Conservation (phyloP, 2,329 filamentous ascomycete genomes). For the Cercospora berteroae region DNA sequence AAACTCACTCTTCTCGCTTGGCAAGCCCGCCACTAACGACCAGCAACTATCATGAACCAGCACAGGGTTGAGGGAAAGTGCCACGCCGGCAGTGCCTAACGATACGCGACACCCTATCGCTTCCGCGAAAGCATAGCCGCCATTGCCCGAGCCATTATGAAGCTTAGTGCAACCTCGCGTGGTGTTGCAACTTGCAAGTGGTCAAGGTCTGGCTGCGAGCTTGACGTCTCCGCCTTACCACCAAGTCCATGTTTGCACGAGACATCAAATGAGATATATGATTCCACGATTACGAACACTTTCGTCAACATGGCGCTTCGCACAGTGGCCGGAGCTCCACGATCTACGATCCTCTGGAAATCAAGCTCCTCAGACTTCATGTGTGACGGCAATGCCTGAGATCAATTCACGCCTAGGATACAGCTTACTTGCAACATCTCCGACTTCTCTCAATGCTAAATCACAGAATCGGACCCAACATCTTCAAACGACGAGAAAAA, state of each 20-base stretch:
- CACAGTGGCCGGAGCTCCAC: background rate
- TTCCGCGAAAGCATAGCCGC: background rate
- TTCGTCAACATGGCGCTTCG: background rate
- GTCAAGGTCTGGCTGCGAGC: background rate
- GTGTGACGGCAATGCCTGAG: background rate
- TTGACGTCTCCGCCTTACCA: background rate
- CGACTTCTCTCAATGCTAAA: too few species aligned
- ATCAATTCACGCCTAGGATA: background rate
- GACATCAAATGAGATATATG: background rate
- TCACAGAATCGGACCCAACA: too few species aligned
- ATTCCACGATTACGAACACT: background rate
- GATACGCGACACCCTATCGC: background rate
- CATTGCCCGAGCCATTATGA: background rate
- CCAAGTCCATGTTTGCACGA: background rate
- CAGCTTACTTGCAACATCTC: too few species aligned
- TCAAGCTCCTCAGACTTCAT: background rate
- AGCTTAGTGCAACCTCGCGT: background rate
- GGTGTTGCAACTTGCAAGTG: background rate
- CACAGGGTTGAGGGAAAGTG: background rate
- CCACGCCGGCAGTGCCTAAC: background rate
- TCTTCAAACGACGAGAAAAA: background rate
- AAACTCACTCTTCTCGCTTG: background rate
- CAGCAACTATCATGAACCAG: background rate
- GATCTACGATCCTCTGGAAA: background rate
- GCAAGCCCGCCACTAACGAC: background rate